Percentiles rank a stretch among this genome's conserved stretches.
These are phyloP conservation scores for Fusarium musae DNA, from an alignment of 2,329 filamentous ascomycete species.

Conservation along the genomic window DNA sequence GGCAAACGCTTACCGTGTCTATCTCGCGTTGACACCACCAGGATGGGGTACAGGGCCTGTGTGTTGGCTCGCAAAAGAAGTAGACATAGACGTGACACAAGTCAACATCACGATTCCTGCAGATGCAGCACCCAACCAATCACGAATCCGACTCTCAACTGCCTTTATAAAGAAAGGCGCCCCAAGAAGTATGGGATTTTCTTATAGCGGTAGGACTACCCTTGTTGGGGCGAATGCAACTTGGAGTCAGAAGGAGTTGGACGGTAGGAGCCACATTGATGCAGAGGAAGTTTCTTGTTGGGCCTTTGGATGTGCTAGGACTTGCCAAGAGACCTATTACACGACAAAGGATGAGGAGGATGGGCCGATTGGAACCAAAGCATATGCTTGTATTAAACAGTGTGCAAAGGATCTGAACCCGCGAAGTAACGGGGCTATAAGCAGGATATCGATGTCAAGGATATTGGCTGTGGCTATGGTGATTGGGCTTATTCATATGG, in stretches of 20 bases:
- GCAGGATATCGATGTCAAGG: neutral
- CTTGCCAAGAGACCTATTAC: conserved; percentile 34
- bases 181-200: conserved; percentile 27
- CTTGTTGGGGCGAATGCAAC: conserved; percentile 36
- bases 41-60: conserved; percentile 37
- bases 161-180: conserved; percentile 24
- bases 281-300: conserved; percentile 32
- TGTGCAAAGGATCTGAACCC: conserved; percentile 35
- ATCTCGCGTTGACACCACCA: conserved; percentile 31
- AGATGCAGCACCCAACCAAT: conserved; percentile 35
- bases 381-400: conserved; percentile 27
- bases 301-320: conserved; percentile 35
- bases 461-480: neutral
- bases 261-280: conserved; percentile 29
- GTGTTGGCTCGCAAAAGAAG: conserved; percentile 35
- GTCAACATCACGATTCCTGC: conserved; percentile 42
- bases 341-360: conserved; percentile 28
- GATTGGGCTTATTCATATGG: neutral
- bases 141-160: conserved; percentile 28
- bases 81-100: conserved; percentile 22
- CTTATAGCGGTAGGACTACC: conserved; percentile 23
- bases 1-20: conserved; percentile 37
- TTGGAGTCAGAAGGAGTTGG: conserved; percentile 40
- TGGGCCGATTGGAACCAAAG: conserved; percentile 13
- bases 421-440: neutral